Evolutionary conservation across 306 rosid species (phyloP).

Genomic region (Quercus parvula): DNA sequence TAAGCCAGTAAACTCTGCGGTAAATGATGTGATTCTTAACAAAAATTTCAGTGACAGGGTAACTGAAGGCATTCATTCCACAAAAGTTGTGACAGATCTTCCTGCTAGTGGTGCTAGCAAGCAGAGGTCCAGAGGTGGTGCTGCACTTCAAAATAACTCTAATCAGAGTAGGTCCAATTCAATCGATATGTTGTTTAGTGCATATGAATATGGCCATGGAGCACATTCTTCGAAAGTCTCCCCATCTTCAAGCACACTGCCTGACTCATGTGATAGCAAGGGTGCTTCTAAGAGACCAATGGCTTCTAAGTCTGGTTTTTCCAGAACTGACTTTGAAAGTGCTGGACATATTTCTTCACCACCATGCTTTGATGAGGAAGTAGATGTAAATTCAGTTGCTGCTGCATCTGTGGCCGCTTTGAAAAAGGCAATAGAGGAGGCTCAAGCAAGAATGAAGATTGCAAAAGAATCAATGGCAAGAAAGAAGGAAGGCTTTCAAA

Average conservation of each 20-base stretch:
- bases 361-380: conserved; percentile 52
- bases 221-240: conserved; percentile 31
- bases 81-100: conserved; percentile 24
- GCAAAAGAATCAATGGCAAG: conserved; percentile 74
- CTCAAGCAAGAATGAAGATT: conserved; percentile 67
- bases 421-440: conserved; percentile 91
- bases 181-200: conserved; percentile 38
- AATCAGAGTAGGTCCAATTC: conserved; percentile 32
- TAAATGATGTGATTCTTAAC: conserved; percentile 7
- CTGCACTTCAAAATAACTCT: conserved; percentile 34
- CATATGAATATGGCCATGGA: conserved; percentile 43
- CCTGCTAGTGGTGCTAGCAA: conserved; percentile 36
- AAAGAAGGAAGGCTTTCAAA: conserved; percentile 65
- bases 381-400: conserved; percentile 72
- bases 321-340: conserved; percentile 31
- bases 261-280: conserved; percentile 26
- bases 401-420: conserved; percentile 86
- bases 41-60: conserved; percentile 23
- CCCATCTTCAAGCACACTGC: conserved; percentile 26
- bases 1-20: too few species aligned
- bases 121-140: conserved; percentile 39
- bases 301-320: conserved; percentile 31
- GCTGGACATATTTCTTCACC: conserved; percentile 44
- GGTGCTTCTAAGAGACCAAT: conserved; percentile 33
- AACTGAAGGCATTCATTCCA: conserved; percentile 18